Evolutionary conservation across 2,329 filamentous ascomycete genomes (phyloP).

Genomic region (Aspergillus pseudoglaucus): DNA sequence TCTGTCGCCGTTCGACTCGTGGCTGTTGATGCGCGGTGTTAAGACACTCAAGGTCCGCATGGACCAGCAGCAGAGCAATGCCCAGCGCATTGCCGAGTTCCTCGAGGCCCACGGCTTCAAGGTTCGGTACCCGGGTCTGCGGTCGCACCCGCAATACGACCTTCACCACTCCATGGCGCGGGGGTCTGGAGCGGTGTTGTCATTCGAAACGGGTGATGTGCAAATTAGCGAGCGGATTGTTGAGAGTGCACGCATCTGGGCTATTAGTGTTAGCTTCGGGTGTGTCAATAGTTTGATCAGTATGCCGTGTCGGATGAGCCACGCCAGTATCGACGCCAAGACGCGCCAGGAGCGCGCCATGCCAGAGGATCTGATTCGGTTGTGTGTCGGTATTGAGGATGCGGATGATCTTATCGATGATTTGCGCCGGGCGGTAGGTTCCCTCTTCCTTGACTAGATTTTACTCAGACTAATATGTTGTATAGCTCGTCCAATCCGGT

Average conservation of each 20-base stretch:
- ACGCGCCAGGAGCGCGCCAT: constrained; percentile 81
- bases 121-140: constrained; percentile 88
- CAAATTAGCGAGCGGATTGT: constrained; percentile 84
- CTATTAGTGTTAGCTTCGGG: constrained; percentile 94
- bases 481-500: constrained; percentile 82
- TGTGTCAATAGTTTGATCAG: constrained; percentile 98
- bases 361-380: constrained; percentile 91
- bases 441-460: background rate
- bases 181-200: constrained; percentile 87
- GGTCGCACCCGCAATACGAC: constrained; percentile 93
- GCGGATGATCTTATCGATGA: constrained; percentile 87
- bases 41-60: constrained; percentile 97
- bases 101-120: constrained; percentile 87
- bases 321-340: constrained; percentile 95
- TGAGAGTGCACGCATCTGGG: constrained; percentile 84
- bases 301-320: constrained; percentile 99
- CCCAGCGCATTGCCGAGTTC: constrained; percentile 84
- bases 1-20: constrained; percentile 89
- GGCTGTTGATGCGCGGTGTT: constrained; percentile 87
- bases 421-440: constrained; percentile 76
- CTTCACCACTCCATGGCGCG: constrained; percentile 93
- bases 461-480: constrained; percentile 6
- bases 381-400: constrained; percentile 97
- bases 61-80: constrained; percentile 95
- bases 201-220: constrained; percentile 89